Percentiles rank a stretch among this genome's conserved stretches.
Conservation (phyloP, 2,329 filamentous ascomycete species). For the Claviceps fusiformis region DNA sequence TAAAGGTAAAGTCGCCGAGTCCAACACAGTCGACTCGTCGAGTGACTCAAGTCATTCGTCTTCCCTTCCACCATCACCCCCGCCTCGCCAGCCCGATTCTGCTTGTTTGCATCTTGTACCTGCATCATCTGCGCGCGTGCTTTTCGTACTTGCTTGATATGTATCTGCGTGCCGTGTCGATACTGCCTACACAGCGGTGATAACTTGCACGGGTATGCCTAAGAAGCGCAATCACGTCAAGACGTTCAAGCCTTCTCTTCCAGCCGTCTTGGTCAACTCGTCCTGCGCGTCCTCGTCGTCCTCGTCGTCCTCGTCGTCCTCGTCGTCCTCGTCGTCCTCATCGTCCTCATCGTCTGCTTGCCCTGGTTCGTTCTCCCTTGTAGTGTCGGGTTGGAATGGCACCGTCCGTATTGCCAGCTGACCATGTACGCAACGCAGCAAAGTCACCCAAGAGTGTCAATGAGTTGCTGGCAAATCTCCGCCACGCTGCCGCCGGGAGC, state of each 20-base stretch:
- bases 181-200: neutral
- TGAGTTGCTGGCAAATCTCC: constrained; percentile 43
- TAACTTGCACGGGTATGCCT: constrained; percentile 34
- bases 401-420: neutral
- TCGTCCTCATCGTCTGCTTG: constrained; percentile 9
- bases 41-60: neutral
- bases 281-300: neutral
- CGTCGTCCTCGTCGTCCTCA: constrained; percentile 11
- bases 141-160: neutral
- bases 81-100: neutral
- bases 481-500: constrained; percentile 27
- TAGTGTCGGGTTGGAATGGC: neutral
- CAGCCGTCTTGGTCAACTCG: constrained; percentile 28
- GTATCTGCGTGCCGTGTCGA: neutral
- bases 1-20: neutral
- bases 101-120: neutral
- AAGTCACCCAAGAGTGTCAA: constrained; percentile 36
- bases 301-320: constrained; percentile 9
- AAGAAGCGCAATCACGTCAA: constrained; percentile 45
- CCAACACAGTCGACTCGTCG: neutral
- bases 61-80: neutral
- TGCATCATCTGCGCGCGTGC: neutral
- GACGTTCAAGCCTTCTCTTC: constrained; percentile 45
- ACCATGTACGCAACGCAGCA: constrained; percentile 12
- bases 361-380: neutral